Percentiles rank a stretch among this genome's conserved stretches.
phyloP scores from a whole-genome alignment of 768 basidiomycete species.

The Tulasnella sp. region DNA sequence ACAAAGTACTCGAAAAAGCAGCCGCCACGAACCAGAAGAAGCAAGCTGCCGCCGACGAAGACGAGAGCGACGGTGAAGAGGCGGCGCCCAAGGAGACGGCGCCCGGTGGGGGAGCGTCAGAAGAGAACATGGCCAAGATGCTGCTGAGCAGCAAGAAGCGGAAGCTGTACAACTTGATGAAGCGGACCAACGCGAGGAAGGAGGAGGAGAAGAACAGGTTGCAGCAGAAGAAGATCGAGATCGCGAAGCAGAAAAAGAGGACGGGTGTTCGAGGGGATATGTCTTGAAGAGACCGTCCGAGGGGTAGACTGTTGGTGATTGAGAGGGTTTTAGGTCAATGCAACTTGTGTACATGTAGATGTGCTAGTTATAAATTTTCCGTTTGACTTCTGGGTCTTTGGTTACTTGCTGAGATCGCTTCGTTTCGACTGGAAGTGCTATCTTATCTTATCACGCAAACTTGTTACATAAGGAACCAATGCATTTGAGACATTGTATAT shows the following conservation, averaged over 20 bases:
- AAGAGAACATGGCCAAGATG: slow-evolving; percentile 95
- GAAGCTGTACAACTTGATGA: slow-evolving; percentile 93
- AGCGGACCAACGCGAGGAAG: slow-evolving; percentile 78
- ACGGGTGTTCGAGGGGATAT: neutral
- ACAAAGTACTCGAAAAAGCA: slow-evolving; percentile 68
- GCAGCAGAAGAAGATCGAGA: slow-evolving; percentile 59
- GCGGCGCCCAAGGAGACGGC: slow-evolving; percentile 40
- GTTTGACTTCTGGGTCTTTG: too few relatives aligned
- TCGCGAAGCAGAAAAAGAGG: slow-evolving; percentile 57
- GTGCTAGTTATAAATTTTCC: neutral
- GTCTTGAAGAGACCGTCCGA: neutral
- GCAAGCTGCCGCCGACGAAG: slow-evolving; percentile 41
- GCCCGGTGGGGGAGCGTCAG: slow-evolving; percentile 45
- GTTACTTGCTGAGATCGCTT: too few relatives aligned
- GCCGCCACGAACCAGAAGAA: slow-evolving; percentile 29
- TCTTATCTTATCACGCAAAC: neutral
- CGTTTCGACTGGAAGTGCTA: neutral
- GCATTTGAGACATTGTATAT: neutral
- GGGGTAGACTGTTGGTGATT: too few relatives aligned
- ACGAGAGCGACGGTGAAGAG: neutral
- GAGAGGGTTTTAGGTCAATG: too few relatives aligned
- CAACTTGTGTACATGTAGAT: neutral
- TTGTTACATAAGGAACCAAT: neutral
- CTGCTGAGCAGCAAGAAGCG: slow-evolving; percentile 95
- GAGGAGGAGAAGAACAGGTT: slow-evolving; percentile 68